Base-by-base conservation (phyloP, 2,329 filamentous ascomycete species). In the Colletotrichum sp. region DNA sequence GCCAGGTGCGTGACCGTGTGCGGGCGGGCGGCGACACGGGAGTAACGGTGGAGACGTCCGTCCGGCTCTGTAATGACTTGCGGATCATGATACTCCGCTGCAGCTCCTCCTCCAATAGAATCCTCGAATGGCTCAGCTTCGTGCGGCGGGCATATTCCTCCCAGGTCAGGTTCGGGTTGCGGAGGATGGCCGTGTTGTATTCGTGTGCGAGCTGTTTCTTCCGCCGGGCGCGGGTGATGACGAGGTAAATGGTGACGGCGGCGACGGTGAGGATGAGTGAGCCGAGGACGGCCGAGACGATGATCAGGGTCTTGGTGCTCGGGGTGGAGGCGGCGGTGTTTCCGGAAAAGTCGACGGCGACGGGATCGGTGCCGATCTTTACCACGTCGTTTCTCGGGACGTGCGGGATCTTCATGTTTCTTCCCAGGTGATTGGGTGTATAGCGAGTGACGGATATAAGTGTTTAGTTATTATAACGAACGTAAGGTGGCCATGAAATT, bases 21-120 rank as follows among this genome's bases (percentile, higher is more conserved):
- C 70, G 71, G 13, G 74, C 64, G 21, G 74, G 74, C 57, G 74
- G 74, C 34, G 74, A 65, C 3, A 76, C 69, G 28, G 74, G 73
- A 5, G 57, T 21, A 0, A 72, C 70, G 6, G 36, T 30, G 5
- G 44, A 52, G n/a, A 63, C 63, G 7, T 66, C 73, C n/a, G 64
- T 28, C 34, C 70, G 32, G 39, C 24, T 55, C 28, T 76, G 74
- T 5, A 76, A 57, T 34, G 74, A 76, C 70, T 76, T 76, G 59
- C 64, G 70, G 2, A 76, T 76, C 34, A 76, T 76, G 26, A 72
- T 65, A 6, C 57, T 55, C 26, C 74, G 59, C 44, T 73, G 44
- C 49, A 69, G 36, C 59, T 76, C 74, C 28, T 76, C 70, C 21
- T 72, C 71, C 30, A 76, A 65, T 4, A 73, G 5, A 32, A 76